Percentiles rank a stretch among this genome's conserved stretches.
Evolutionary conservation across 306 rosid species (phyloP).

Genomic region (Cicer pinnatifidum): DNA sequence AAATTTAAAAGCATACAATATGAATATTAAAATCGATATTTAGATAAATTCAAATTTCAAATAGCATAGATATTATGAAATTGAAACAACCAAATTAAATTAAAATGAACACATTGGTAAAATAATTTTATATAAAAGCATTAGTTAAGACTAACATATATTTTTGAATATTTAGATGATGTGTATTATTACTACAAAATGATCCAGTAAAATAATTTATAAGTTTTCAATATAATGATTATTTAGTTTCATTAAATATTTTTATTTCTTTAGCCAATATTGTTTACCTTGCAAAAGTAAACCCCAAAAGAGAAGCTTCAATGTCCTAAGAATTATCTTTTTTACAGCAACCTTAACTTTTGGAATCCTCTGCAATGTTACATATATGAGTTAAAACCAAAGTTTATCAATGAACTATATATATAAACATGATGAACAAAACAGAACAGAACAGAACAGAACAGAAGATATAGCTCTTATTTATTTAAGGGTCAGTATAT

Average conservation of each 20-base stretch:
- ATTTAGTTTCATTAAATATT: neutral
- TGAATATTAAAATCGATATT: no score
- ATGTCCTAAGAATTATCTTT: slow-evolving; percentile 66
- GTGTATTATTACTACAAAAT: neutral
- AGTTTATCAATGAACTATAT: neutral
- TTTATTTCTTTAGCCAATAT: neutral
- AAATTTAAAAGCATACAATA: no score
- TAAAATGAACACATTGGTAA: no score
- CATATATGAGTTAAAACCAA: neutral
- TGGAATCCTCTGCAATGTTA: slow-evolving; percentile 59
- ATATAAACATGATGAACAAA: neutral
- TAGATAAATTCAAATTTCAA: no score
- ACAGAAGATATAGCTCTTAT: neutral
- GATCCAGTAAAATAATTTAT: neutral
- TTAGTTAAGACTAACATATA: no score
- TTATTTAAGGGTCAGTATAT: neutral
- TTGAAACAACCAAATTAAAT: no score
- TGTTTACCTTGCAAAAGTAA: slow-evolving; percentile 73
- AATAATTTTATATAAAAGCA: no score
- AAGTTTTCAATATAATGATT: neutral
- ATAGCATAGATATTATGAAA: no score
- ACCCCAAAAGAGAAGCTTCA: slow-evolving; percentile 90
- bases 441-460: neutral
- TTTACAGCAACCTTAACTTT: slow-evolving; percentile 50
- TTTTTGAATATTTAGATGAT: no score